Base-by-base conservation (phyloP, 768 basidiomycete genomes). In the Auricularia auricula-judae region DNA sequence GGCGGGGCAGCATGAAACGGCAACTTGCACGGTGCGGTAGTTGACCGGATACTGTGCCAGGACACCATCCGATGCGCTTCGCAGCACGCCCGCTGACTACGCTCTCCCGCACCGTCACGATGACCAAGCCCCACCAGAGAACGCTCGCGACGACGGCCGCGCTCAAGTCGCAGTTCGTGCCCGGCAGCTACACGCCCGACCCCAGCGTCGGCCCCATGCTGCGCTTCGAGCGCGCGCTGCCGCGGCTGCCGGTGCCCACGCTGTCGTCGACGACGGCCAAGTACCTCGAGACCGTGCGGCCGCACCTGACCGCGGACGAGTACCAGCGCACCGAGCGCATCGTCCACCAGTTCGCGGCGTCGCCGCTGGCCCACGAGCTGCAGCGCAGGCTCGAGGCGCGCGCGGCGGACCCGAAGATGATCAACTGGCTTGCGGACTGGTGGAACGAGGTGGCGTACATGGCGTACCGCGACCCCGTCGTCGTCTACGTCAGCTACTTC, bases 341-440 rank as follows among this genome's bases (percentile, higher is more conserved):
- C 14, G 89, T 92, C 1, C 76, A 83, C 2, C 76, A 79, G 1
- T 98, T 98, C 74, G 76, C 91, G 21, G 69, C 77, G 10, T 91
- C 89, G 0, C 83, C 87, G 0, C 82, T 84, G 62, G 86, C 85
- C 1, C 79, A 81, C 16, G 83, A 85, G 64, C 82, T 98, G 12
- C 96, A 98, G 76, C 74, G 77, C 42, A 81, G 97, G 2, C 80
- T 98, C 39, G 80, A 91, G 71, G 80, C 82, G 23, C 84, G 94
- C 1, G 93, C 93, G 0, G 79, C 80, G 0, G 79, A 84, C 33
- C 82, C 84, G 1, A 74, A 75, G 18, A 74, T 77, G 62, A 79
- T 78, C 69, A 94, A 82, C 78, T 99, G 97, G 97, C 80, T 99
- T n/a, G 82, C 84, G 59, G 93, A 96, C 62, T 99, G 97, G 97